Base-by-base conservation (phyloP, 2,329 filamentous ascomycete genomes). In the Colletotrichum spaethianum region DNA sequence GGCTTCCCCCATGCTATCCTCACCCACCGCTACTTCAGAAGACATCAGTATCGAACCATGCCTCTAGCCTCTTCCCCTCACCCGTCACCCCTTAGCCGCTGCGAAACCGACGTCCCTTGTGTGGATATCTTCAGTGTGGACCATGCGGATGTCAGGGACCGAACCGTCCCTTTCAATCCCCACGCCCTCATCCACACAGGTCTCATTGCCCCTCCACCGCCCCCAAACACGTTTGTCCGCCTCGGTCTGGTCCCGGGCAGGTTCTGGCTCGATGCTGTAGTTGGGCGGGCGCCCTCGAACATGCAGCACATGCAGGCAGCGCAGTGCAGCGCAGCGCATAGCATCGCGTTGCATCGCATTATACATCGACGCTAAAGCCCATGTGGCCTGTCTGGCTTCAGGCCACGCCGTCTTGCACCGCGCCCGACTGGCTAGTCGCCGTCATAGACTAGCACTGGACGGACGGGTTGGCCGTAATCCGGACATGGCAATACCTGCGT, bases 111-210 rank as follows among this genome's bases (percentile, higher is more conserved):
- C 31, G 36, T 52, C 60, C 46, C 52, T 48, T n/a, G 42, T 40
- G 40, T 50, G 50, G 28, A 36, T 66, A 36, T 46, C 46, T 50
- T 63, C 57, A 23, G n/a, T 46, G 53, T 65, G 69, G 53, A 46
- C 57, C 46, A 70, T 55, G 55, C 66, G 70, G 70, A 64, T 64
- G 65, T 60, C 53, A 70, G 70, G 65, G 65, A 72, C 66, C 65
- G 60, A 70, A 72, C 59, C 70, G 66, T 72, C 60, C 50, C 59
- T 55, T 38, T 63, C 28, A 33, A 6, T 63, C 44, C 53, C 44
- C 66, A 64, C 70, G 23, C 40, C 50, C 31, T 31, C 28, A 42
- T 64, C 53, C 70, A 63, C 52, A 50, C 46, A n/a, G 20, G 57
- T 63, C 38, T 55, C 55, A 44, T 14, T 42, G 31, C 65, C 53